Base-by-base conservation (phyloP, 148 eudicot species). In the Tetragonia tetragonoides region DNA sequence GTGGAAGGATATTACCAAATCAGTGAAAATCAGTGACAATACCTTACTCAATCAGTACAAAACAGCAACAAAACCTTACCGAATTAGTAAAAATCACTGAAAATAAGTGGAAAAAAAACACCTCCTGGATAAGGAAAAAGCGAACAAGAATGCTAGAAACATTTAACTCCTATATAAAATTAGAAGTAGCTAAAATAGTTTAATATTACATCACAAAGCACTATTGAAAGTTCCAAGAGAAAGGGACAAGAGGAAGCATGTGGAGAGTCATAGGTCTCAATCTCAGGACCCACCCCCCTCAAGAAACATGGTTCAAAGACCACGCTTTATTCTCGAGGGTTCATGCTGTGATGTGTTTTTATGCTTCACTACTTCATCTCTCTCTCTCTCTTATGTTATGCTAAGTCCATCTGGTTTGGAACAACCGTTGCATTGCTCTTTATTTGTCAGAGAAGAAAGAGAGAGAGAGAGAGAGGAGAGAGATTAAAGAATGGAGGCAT, bases 191-290 rank as follows among this genome's bases (percentile, higher is more conserved):
- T 12, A 0, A 3, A 12, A 15, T 15, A 10, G 15, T 54, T 54
- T 17, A 10, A 54, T 54, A 14, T 10, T 17, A 9, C 11, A 7
- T 54, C 59, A 62, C 16, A 66, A 4, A 68, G 9, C 34, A 47
- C 21, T 64, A 62, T 62, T 72, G 87, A 78, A 86, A 70, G 79
- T 38, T 76, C 78, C 84, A 83, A 83, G 84, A 83, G 87, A 85
- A 83, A 81, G 64, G 77, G 86, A 87, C 89, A 79, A 85, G 75
- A 81, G 83, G 82, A 62, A 76, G 86, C 87, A 83, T 83, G 89
- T 87, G 83, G 74, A 66, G 75, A 60, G 46, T 64, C 68, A 73
- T 76, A 69, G 67, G 57, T 68, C 68, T 66, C 49, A 66, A n/a
- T 42, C 76, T 69, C 65, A 59, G 75, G 75, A 70, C 83, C 61